A percentile compares a stretch with the other conserved stretches of the same genome.
These are phyloP conservation scores for Cercospora sp. DNA, from an alignment of 2,329 filamentous ascomycete species.

Conservation along the genomic window DNA sequence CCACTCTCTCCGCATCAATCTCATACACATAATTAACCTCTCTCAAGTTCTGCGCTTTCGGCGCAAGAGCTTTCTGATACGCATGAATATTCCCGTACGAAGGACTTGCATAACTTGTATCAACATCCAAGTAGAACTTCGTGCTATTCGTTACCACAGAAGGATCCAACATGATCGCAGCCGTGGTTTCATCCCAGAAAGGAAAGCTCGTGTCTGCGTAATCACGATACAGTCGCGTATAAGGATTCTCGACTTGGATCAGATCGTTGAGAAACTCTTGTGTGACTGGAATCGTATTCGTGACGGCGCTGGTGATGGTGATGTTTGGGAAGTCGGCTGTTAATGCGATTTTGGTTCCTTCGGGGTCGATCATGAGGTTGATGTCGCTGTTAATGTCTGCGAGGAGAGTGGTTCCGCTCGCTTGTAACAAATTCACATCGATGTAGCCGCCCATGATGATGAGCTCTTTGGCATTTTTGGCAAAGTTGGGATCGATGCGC, in stretches of 20 bases:
- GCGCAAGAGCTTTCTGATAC: constrained; percentile 45
- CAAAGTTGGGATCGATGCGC: constrained; percentile 50
- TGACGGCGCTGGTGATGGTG: constrained; percentile 48
- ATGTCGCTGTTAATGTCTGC: constrained; percentile 42
- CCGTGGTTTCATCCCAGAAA: constrained; percentile 51
- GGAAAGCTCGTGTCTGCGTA: constrained; percentile 46
- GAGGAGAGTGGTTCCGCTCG: constrained; percentile 32
- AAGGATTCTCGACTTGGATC: constrained; percentile 41
- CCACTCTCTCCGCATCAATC: constrained; percentile 42
- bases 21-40: constrained; percentile 45
- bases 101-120: constrained; percentile 44
- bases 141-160: constrained; percentile 43
- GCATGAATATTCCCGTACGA: constrained; percentile 48
- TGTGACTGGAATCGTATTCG: constrained; percentile 49
- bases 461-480: constrained; percentile 48
- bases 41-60: constrained; percentile 36
- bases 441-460: constrained; percentile 55
- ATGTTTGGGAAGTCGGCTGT: constrained; percentile 51
- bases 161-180: constrained; percentile 44
- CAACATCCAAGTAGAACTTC: constrained; percentile 47
- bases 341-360: constrained; percentile 52
- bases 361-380: constrained; percentile 55
- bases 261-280: constrained; percentile 45
- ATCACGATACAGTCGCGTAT: constrained; percentile 42
- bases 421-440: constrained; percentile 42